A percentile compares a stretch with the other conserved stretches of the same genome.
Evolutionary conservation across 257 asterid genomes (phyloP).

Genomic region (Pogostemon cablin): DNA sequence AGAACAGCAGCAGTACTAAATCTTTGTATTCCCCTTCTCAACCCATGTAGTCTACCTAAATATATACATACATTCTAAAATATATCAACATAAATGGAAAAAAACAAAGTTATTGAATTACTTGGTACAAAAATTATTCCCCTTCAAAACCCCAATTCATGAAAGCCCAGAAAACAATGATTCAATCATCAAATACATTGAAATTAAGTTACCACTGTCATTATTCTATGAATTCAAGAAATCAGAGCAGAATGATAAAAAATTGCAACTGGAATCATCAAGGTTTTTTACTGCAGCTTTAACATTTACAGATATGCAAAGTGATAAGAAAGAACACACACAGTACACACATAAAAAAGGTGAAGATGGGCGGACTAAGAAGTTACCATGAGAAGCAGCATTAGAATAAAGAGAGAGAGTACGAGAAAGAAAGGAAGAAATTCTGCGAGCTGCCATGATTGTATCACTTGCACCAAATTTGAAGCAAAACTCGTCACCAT

Average conservation of each 20-base stretch:
- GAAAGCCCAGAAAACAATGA: too few species aligned
- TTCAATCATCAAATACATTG: not conserved
- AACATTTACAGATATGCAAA: not conserved
- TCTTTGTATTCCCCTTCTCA: slow-evolving; percentile 42
- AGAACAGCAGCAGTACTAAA: slow-evolving; percentile 55
- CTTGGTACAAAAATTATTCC: not conserved
- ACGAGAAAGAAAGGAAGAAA: slow-evolving; percentile 53
- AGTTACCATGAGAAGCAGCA: slow-evolving; percentile 43
- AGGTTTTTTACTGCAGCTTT: not conserved
- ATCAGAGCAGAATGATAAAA: not conserved
- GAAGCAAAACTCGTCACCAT: not conserved
- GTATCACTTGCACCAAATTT: not conserved
- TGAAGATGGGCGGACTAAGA: not conserved
- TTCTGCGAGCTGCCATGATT: slow-evolving; percentile 53
- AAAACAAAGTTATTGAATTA: not conserved
- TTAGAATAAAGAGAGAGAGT: slow-evolving; percentile 36
- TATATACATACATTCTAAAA: not conserved
- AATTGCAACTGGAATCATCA: slow-evolving; percentile 12
- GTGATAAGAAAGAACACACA: not conserved
- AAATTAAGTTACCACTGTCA: not conserved
- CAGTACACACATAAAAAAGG: slow-evolving; percentile 5
- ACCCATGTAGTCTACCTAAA: slow-evolving; percentile 47
- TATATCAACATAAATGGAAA: not conserved
- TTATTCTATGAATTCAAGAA: not conserved
- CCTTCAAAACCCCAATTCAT: not conserved